Evolutionary conservation across 2,329 filamentous ascomycete genomes (phyloP).

Genomic region (Aspergillus floridensis): DNA sequence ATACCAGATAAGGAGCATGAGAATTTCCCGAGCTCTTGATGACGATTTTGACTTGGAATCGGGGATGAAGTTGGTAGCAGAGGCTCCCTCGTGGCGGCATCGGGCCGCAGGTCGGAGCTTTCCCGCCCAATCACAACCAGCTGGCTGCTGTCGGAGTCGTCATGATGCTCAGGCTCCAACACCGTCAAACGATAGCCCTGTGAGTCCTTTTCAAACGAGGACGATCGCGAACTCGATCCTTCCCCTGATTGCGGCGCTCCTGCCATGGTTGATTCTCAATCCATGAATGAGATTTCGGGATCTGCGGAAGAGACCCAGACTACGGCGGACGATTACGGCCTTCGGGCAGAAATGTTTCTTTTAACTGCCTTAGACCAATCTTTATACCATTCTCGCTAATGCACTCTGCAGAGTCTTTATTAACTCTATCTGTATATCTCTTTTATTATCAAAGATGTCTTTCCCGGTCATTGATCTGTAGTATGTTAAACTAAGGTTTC

Average conservation of each 20-base stretch:
- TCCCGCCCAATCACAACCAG: slow-evolving; percentile 14
- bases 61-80: slow-evolving; percentile 20
- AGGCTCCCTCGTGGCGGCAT: slow-evolving; percentile 18
- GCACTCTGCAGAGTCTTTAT: no score
- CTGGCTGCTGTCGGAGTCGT: slow-evolving; percentile 10
- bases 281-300: not conserved
- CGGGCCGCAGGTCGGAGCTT: slow-evolving; percentile 18
- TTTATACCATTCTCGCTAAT: no score
- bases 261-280: slow-evolving; percentile 11
- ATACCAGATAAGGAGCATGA: slow-evolving; percentile 26
- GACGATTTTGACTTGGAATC: not conserved
- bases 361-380: no score
- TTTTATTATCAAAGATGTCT: no score
- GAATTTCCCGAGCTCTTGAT: slow-evolving; percentile 13
- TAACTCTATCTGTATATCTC: no score
- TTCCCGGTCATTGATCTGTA: no score
- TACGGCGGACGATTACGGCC: no score
- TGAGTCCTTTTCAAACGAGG: slow-evolving; percentile 14
- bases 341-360: no score
- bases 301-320: not conserved
- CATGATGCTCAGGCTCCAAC: slow-evolving; percentile 8
- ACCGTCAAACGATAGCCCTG: slow-evolving; percentile 10
- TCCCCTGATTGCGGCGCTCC: slow-evolving; percentile 1
- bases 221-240: slow-evolving; percentile 12
- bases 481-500: no score